Base-by-base conservation (phyloP, 768 basidiomycete species). In the Infundibulicybe gibba region DNA sequence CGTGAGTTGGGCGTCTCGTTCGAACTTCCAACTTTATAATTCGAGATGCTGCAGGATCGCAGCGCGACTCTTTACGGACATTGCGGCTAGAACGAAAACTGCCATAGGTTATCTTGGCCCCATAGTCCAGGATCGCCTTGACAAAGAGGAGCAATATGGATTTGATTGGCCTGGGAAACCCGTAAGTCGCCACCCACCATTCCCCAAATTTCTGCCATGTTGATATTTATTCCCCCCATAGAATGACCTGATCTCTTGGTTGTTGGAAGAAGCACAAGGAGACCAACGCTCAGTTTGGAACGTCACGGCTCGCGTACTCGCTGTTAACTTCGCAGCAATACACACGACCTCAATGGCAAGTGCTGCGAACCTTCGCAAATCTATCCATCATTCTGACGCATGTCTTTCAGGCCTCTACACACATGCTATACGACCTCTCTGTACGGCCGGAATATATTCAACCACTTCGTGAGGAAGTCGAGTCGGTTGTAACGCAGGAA, bases 191-290 rank as follows among this genome's bases (percentile, higher is more conserved):
- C 25, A 25, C 25, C 3, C 25, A 25, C 25, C 25, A 8, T 2
- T 30, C 10, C 32, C 5, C n/a, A 1, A 14, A 37, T 33, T 48
- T 34, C 37, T 33, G 44, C 19, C 32, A n/a, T n/a, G n/a, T 49
- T 38, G 38, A 31, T 5, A 47, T 43, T 12, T 47, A 11, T n/a
- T n/a, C n/a, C n/a, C n/a, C n/a, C n/a, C n/a, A 11, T 37, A 76
- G 77, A 70, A 71, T 44, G 75, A 79, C 51, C 53, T 74, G 32
- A 63, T 77, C 4, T 65, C 64, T 34, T 79, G 76, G 76, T 53
- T 77, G 6, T 55, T 77, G 34, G 71, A 71, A 32, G 58, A 59
- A 13, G 70, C 71, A 0, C 40, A 58, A 21, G 65, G 57, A 19
- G 40, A 59, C 3, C 63, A 68, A 44, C 55, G 60, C 15, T 63